phyloP scores from a whole-genome alignment of 495 filamentous ascomycete species.

The Penicillium verhagenii region DNA sequence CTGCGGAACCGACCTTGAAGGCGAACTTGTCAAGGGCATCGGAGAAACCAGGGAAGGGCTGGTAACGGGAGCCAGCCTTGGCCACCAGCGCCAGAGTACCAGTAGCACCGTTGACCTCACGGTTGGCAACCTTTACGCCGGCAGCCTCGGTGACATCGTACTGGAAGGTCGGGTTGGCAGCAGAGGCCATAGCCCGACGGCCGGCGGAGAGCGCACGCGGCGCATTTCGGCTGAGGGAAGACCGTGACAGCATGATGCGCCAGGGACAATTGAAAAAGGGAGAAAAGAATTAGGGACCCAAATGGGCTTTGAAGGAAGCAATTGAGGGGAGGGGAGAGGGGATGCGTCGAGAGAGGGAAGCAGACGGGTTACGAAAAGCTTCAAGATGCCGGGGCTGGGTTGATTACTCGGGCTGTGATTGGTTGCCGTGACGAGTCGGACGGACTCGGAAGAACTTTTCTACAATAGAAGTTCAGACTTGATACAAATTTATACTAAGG shows the following conservation, averaged over 20 bases:
- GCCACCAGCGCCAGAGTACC: slow-evolving; percentile 87
- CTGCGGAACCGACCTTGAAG: slow-evolving; percentile 76
- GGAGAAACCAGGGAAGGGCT: slow-evolving; percentile 82
- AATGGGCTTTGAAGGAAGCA: slow-evolving; percentile 36
- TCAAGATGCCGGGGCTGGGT: slow-evolving; percentile 44
- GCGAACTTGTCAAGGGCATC: slow-evolving; percentile 90
- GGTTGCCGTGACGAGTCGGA: slow-evolving; percentile 41
- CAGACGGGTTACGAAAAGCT: slow-evolving; percentile 48
- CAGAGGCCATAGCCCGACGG: slow-evolving; percentile 76
- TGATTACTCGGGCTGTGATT: slow-evolving; percentile 46
- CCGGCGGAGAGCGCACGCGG: slow-evolving; percentile 64
- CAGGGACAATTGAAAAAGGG: slow-evolving; percentile 34
- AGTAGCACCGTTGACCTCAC: slow-evolving; percentile 83
- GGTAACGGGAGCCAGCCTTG: slow-evolving; percentile 89
- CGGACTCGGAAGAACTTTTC: slow-evolving; percentile 46
- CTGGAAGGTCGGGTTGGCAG: slow-evolving; percentile 75
- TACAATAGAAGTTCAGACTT: slow-evolving; percentile 5
- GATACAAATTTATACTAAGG: no score
- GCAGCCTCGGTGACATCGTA: slow-evolving; percentile 83
- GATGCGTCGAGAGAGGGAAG: slow-evolving; percentile 30
- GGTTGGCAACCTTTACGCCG: slow-evolving; percentile 86
- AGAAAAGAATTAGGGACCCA: slow-evolving; percentile 32
- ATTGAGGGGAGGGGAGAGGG: slow-evolving; percentile 38
- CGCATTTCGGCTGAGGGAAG: slow-evolving; percentile 73
- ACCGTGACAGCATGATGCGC: slow-evolving; percentile 79